These are phyloP conservation scores for Gossypium trilobum DNA, from an alignment of 441 rosid genomes.

Conservation along the genomic window DNA sequence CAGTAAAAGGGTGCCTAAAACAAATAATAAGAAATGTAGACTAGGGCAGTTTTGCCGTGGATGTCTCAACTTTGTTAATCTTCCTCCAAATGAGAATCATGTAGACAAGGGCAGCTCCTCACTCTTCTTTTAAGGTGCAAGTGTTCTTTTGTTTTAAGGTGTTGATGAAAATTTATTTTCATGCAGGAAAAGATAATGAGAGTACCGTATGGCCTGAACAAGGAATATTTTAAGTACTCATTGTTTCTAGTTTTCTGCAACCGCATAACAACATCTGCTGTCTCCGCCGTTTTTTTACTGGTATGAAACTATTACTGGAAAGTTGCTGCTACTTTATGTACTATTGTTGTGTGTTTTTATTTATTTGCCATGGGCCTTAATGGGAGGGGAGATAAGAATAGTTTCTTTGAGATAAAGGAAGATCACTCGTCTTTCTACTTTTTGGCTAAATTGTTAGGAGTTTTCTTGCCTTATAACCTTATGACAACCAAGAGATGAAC, in stretches of 20 bases:
- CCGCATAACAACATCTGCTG: slow-evolving; percentile 67
- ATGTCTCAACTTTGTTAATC: neutral
- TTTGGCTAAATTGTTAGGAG: neutral
- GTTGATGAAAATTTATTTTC: slow-evolving; percentile 12
- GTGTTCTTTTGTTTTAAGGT: slow-evolving; percentile 3
- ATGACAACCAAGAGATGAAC: neutral
- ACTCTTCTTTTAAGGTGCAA: neutral
- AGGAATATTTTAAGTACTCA: slow-evolving; percentile 66
- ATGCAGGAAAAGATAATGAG: slow-evolving; percentile 81
- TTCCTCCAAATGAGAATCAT: neutral
- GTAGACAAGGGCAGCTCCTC: neutral
- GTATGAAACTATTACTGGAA: slow-evolving; percentile 25
- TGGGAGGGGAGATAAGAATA: neutral
- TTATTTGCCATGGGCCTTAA: neutral
- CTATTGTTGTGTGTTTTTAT: neutral
- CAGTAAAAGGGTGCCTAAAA: neutral
- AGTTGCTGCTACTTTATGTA: neutral
- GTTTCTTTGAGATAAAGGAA: neutral
- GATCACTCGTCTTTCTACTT: too few relatives aligned
- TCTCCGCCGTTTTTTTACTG: slow-evolving; percentile 60
- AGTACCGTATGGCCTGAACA: slow-evolving; percentile 65
- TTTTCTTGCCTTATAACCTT: neutral
- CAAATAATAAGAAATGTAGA: neutral
- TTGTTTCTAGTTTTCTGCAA: slow-evolving; percentile 86
- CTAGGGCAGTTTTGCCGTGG: neutral